Percentiles rank a stretch among this genome's conserved stretches.
Evolutionary conservation across 495 filamentous ascomycete species (phyloP).

Genomic region (Sordaria brevicollis): DNA sequence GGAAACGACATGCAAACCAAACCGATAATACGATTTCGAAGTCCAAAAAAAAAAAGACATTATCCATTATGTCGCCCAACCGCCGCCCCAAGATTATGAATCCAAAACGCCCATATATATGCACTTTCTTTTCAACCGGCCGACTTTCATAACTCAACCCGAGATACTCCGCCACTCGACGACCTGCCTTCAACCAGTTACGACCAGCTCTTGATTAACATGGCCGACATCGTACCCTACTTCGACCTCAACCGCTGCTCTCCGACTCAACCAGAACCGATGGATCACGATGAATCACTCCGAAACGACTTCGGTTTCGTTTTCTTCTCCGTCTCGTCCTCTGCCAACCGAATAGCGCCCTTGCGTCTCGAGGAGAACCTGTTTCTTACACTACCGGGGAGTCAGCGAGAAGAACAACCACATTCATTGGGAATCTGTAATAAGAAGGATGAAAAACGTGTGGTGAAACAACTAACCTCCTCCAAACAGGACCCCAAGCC

Average conservation of each 20-base stretch:
- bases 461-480: constrained; percentile 16
- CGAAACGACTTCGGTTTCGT: background rate
- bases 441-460: too few species aligned
- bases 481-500: constrained; percentile 20
- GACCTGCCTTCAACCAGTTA: background rate
- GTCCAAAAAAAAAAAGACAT: background rate
- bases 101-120: background rate
- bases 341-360: constrained; percentile 14
- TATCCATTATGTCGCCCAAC: background rate
- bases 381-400: background rate
- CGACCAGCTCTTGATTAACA: background rate
- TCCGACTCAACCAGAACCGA: background rate
- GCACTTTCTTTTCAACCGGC: background rate
- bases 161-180: background rate
- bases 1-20: background rate
- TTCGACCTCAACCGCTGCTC: background rate
- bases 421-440: too few species aligned
- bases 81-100: background rate
- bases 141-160: background rate
- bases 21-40: background rate
- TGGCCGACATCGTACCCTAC: background rate
- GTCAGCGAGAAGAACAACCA: background rate
- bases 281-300: too few species aligned
- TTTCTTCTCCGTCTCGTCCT: background rate
- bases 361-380: background rate